Evolutionary conservation across 192 early-diverging fungal genomes (phyloP).

Genomic region (Thoreauomyces humboldtii): DNA sequence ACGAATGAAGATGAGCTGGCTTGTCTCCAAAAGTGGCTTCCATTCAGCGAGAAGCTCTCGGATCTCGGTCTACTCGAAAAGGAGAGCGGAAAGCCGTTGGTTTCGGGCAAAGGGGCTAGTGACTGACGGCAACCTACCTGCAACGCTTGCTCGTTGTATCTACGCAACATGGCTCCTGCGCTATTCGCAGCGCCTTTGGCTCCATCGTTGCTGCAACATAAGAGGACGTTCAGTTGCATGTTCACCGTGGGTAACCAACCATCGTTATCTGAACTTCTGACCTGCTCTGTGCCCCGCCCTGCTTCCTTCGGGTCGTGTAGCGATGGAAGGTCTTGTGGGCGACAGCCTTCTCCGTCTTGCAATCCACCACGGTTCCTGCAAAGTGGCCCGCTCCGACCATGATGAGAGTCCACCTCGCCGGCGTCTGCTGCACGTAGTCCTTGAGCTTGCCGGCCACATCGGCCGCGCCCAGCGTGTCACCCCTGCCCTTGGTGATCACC

Average conservation of each 20-base stretch:
- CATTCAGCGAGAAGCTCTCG: conserved; percentile 69
- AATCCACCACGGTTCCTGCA: conserved; percentile 82
- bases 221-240: too few species aligned
- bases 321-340: conserved; percentile 93
- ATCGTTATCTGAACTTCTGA: not conserved
- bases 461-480: not conserved
- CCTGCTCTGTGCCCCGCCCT: conserved; percentile 87
- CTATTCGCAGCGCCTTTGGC: conserved; percentile 79
- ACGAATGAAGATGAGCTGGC: conserved; percentile 75
- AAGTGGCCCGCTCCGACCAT: conserved; percentile 83
- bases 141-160: conserved; percentile 86
- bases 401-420: conserved; percentile 71
- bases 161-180: conserved; percentile 84
- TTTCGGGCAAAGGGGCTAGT: not conserved
- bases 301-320: conserved; percentile 94
- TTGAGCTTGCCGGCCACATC: not conserved
- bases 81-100: not conserved
- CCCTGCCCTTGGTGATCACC: conserved; percentile 18
- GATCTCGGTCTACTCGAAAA: conserved; percentile 60
- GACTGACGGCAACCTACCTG: conserved; percentile 37
- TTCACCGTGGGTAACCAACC: too few species aligned
- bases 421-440: not conserved
- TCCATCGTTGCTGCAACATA: conserved; percentile 58
- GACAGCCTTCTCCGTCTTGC: conserved; percentile 54
- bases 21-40: conserved; percentile 58